Evolutionary conservation across 495 filamentous ascomycete species (phyloP), one percentile per base, ranked within the genome.

Genomic region (Aspergillus steynii): DNA sequence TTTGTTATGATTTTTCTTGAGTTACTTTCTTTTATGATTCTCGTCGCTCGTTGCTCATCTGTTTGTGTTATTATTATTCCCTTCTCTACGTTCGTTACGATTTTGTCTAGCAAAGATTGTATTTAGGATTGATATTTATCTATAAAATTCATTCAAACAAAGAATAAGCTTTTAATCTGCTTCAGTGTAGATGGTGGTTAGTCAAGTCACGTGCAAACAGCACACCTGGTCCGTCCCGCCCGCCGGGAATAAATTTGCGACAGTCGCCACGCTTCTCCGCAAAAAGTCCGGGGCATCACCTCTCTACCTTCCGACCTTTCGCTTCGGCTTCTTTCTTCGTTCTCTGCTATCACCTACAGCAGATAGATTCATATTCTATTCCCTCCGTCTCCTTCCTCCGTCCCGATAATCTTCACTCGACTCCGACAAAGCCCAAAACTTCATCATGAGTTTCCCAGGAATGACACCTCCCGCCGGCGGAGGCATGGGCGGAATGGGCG

Each of bases 361-460:
- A 20, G 20, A 20, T 20, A 20, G 20, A 20, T 20, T 20, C 20
- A 20, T 20, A 20, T 20, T 20, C 20, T 20, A 20, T 20, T 20
- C 0, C 20, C 20, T 6, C 52, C 51, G 5, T 34, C 29, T 32
- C 28, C 10, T 49, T 53, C 42, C 25, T 53, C 15, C 14, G 20
- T 20, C 0, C 20, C 20, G 20, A 20, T 20, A 20, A 0, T 0
- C 20, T 20, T 20, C 20, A 20, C 20, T 20, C 20, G 20, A 20
- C 20, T 20, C 20, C 20, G 20, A 20, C 20, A 20, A n/a, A n/a
- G n/a, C n/a, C n/a, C 28, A 47, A 29, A n/a, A 6, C 27, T 5
- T 26, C 34, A 56, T 49, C 55, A 83, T 83, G 82, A 82, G 71
- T 59, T 69, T 81, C 51, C 77, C 81, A 29, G 77, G 79, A 45